Base-by-base conservation (phyloP, 1,284 basidiomycete species). In the Apiotrichum brassicae region DNA sequence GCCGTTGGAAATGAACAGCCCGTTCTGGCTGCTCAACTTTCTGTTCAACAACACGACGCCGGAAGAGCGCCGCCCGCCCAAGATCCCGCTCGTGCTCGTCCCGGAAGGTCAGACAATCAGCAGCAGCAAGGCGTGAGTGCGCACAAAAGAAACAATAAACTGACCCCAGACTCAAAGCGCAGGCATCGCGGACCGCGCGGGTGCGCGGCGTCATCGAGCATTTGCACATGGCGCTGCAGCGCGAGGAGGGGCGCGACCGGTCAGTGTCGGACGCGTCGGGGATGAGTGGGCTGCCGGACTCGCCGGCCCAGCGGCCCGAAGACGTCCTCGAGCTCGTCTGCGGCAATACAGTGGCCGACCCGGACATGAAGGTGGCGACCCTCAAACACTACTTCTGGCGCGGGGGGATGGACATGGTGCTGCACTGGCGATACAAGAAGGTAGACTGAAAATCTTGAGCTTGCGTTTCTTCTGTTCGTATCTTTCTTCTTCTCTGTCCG, bases 21-120 rank as follows among this genome's bases (percentile, higher is more conserved):
- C 92, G 2, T 68, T 83, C 53, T 98, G 94, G 94, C 74, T 95
- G 41, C 75, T 93, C 40, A 89, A 97, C 68, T 94, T 85, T 62
- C 72, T 97, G 37, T 78, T 97, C 33, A 67, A 68, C 9, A 72
- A 71, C 28, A 58, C 69, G 12, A 64, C 58, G 26, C 56, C 61
- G 13, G 63, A 80, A 30, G 86, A 86, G 64, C 84, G 83, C 62
- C 68, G 70, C 11, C 46, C 51, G 2, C 76, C 79, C 48, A 97
- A 95, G 74, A 70, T 94, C 43, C 88, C 89, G 57, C 97, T 97
- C 66, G 81, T 93, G 22, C 72, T 98, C 25, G 73, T 92, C 49
- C 90, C 93, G 1, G 87, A 48, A 54, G 64, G 72, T 66, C 42
- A 63, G 67, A 58, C 43, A 16, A 25, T 28, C 9, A 9, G 37